These are phyloP conservation scores for Lentithecium fluviatile DNA, from an alignment of 495 filamentous ascomycete genomes.

Conservation along the genomic window DNA sequence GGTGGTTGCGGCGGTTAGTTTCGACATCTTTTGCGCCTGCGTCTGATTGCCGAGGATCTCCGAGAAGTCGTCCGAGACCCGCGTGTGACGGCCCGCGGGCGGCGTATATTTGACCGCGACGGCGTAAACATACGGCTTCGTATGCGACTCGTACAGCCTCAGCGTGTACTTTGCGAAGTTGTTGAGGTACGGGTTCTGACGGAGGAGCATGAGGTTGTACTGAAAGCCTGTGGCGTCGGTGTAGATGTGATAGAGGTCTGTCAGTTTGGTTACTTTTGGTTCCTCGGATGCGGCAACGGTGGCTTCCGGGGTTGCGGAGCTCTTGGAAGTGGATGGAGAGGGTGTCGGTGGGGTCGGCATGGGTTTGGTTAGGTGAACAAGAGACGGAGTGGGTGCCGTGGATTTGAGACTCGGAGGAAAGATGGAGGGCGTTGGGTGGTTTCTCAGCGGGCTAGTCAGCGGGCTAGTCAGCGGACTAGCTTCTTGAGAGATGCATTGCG, in stretches of 20 bases:
- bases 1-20: constrained; percentile 2
- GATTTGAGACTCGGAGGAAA: too few species aligned
- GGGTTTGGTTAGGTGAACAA: too few species aligned
- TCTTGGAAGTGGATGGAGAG: not conserved
- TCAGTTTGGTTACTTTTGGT: constrained; percentile 5
- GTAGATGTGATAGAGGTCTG: constrained; percentile 53
- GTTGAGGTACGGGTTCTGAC: constrained; percentile 45
- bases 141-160: constrained; percentile 52
- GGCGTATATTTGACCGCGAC: constrained; percentile 35
- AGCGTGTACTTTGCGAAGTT: constrained; percentile 44
- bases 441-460: too few species aligned
- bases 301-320: not conserved
- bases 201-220: constrained; percentile 51
- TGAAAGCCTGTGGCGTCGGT: constrained; percentile 49
- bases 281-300: not conserved
- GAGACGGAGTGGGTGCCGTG: too few species aligned
- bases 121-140: constrained; percentile 49
- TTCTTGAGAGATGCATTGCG: too few species aligned
- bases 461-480: too few species aligned
- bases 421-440: too few species aligned
- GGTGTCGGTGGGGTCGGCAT: not conserved
- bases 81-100: not conserved
- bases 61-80: too few species aligned
- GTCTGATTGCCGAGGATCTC: too few species aligned
- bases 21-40: not conserved